Conservation (phyloP, 371 early-diverging fungal species). For the Funneliformis caledonium region DNA sequence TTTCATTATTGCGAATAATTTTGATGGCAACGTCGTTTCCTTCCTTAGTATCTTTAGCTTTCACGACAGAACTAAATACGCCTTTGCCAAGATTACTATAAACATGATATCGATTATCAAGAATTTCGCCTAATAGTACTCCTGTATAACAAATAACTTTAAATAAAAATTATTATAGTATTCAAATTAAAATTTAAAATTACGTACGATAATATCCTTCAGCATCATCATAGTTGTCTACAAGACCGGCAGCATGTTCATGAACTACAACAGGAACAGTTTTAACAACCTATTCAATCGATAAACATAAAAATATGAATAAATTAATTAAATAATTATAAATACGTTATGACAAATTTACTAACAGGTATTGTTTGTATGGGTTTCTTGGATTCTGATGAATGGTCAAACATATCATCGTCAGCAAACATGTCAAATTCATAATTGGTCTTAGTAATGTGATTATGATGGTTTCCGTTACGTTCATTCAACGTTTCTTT, state of each 20-base stretch:
- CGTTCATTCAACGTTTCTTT: slow-evolving; percentile 51
- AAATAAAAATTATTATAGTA: not conserved
- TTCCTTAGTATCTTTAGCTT: slow-evolving; percentile 76
- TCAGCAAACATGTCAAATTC: slow-evolving; percentile 83
- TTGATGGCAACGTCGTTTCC: slow-evolving; percentile 92
- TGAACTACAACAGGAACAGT: slow-evolving; percentile 44
- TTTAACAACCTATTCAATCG: slow-evolving; percentile 39
- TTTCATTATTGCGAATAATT: slow-evolving; percentile 92
- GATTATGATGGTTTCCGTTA: slow-evolving; percentile 35
- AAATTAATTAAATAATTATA: slow-evolving; percentile 39
- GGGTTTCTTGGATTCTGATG: slow-evolving; percentile 35
- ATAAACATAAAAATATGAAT: slow-evolving; percentile 44
- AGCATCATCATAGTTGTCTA: slow-evolving; percentile 94
- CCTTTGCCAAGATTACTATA: slow-evolving; percentile 88
- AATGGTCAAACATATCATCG: slow-evolving; percentile 55
- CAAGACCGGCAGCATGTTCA: slow-evolving; percentile 60
- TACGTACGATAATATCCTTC: slow-evolving; percentile 95
- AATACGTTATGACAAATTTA: not conserved
- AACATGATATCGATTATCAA: slow-evolving; percentile 88
- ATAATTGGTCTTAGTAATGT: slow-evolving; percentile 41
- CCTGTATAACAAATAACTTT: slow-evolving; percentile 10
- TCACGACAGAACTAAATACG: slow-evolving; percentile 93
- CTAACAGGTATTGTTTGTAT: slow-evolving; percentile 21
- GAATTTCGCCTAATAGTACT: slow-evolving; percentile 73
- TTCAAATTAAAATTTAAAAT: not conserved